phyloP scores from a whole-genome alignment of 176 grass and related monocot species.

The Bonia amplexicaulis region DNA sequence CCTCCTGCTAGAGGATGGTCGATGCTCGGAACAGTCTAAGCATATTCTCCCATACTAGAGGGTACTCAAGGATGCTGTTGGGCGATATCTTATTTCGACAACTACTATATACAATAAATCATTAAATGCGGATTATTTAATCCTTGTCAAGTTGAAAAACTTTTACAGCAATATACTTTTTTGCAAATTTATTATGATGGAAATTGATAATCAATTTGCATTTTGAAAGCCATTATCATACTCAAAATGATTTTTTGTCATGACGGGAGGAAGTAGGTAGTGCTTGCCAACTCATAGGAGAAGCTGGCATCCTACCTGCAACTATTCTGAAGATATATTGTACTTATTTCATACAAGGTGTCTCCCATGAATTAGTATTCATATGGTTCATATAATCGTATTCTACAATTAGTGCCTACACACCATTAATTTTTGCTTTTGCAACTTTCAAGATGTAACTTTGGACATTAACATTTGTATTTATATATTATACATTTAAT shows the following conservation, averaged over 20 bases:
- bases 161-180: neutral
- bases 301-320: neutral
- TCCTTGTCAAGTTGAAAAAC: no score
- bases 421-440: neutral
- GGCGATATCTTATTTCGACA: no score
- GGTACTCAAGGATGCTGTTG: no score
- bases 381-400: neutral
- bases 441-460: no score
- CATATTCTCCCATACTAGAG: no score
- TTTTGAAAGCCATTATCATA: neutral
- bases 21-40: no score
- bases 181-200: neutral
- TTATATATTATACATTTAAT: neutral
- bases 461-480: neutral
- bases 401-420: neutral
- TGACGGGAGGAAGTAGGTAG: neutral
- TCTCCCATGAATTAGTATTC: neutral
- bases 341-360: neutral
- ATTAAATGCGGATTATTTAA: no score
- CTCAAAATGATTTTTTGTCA: neutral
- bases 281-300: neutral
- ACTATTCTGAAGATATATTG: neutral
- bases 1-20: no score
- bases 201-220: neutral
- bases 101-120: no score